Evolutionary conservation across 2,329 filamentous ascomycete genomes (phyloP), one percentile per base, ranked within the genome.

Genomic region (Aspergillus sp.): DNA sequence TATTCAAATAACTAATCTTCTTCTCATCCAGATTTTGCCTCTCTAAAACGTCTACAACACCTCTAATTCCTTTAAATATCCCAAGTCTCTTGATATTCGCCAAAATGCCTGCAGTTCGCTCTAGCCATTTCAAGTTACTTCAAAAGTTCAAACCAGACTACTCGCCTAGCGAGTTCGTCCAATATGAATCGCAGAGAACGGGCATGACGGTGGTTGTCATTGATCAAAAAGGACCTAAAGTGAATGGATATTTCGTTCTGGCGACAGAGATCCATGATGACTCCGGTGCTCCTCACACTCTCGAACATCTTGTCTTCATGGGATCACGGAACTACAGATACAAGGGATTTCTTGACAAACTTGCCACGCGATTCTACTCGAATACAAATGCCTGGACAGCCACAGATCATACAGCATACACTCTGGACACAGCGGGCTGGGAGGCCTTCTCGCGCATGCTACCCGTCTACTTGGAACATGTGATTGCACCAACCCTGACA

Each of bases 181-280:
- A 97, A 73, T 99, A 99, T 89, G 91, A 96, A 70, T 99, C 95
- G 5, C 86, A 91, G 66, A 84, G 91, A 62, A 99, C 93, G 61
- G 95, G 95, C 52, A 95, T 99, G 91, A 89, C 93, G 65, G 89
- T 96, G 34, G 87, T 96, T 41, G 90, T 97, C 49, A 91, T 96
- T 65, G 90, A 98, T 72, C 88, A 92, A 66, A 87, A 95, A 71
- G 93, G 95, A 0, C 95, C 95, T n/a, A 98, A 97, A 74, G 85
- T 97, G 60, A 89, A 90, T 65, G 95, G 95, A 34, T 96, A 96
- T 76, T 99, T 99, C 75, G 89, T 93, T 34, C 83, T 99, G 53
- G 95, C 95, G 34, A 99, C 95, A 3, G 95, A 99, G 76, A 98
- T 99, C 66, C 89, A 96, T 67, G 95, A 99, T 77, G 92, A 99